Conservation (phyloP, 2,329 filamentous ascomycete genomes). For the Ophioceras dolichostomum region DNA sequence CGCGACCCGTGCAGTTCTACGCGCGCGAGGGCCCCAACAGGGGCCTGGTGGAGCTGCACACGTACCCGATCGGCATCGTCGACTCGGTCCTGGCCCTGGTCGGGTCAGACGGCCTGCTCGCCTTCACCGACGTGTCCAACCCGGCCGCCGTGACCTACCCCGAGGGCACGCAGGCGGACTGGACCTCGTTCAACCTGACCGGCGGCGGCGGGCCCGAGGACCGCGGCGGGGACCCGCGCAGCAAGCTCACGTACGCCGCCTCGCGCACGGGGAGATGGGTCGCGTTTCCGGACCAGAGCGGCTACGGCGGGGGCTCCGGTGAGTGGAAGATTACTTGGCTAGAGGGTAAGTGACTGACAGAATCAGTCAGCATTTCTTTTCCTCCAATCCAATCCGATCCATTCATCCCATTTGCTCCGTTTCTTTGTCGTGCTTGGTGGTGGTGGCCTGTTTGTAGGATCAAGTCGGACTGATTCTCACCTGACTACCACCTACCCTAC, state of each 20-base stretch:
- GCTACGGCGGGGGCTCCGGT: too few relatives aligned
- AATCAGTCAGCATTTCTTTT: too few relatives aligned
- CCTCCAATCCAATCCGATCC: too few relatives aligned
- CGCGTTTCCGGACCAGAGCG: background rate
- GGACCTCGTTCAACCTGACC: constrained; percentile 20
- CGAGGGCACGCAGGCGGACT: constrained; percentile 15
- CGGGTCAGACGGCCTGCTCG: constrained; percentile 18
- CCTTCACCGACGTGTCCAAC: constrained; percentile 19
- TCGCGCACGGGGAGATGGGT: background rate
- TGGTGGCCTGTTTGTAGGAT: too few relatives aligned
- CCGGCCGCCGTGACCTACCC: constrained; percentile 13
- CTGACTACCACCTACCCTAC: background rate
- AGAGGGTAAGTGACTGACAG: too few relatives aligned
- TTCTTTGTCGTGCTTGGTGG: too few relatives aligned
- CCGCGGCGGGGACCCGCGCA: background rate
- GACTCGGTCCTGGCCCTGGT: constrained; percentile 23
- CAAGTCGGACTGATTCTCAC: background rate
- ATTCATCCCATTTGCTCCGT: too few relatives aligned
- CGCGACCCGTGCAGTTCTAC: constrained; percentile 16
- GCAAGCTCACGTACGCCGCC: background rate
- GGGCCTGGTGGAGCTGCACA: constrained; percentile 21
- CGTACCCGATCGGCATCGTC: constrained; percentile 20
- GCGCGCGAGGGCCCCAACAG: constrained; percentile 9
- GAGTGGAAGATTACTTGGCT: constrained; percentile 1
- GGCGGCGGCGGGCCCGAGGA: constrained; percentile 4